Conservation (phyloP, 768 basidiomycete species). For the Mycena olivaceomarginata region DNA sequence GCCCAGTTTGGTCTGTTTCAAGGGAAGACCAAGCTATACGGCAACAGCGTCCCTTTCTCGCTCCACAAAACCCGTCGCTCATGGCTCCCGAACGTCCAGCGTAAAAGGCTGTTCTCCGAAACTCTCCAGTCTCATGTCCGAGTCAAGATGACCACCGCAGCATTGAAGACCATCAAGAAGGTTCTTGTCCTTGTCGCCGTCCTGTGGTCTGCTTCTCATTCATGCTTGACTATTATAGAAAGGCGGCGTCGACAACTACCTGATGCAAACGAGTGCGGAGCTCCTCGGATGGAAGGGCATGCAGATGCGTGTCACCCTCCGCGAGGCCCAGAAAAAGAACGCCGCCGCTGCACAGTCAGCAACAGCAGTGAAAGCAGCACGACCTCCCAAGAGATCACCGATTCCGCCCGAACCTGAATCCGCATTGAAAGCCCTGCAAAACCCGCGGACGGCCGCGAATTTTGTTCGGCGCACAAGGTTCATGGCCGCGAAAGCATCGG, state of each 20-base stretch:
- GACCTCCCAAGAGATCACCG: neutral
- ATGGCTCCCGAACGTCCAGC: constrained; percentile 93
- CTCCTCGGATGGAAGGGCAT: constrained; percentile 67
- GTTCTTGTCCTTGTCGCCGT: constrained; percentile 58
- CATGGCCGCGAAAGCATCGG: constrained; percentile 53
- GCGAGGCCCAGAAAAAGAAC: constrained; percentile 44
- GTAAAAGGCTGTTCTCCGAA: constrained; percentile 83
- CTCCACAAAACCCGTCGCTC: constrained; percentile 91
- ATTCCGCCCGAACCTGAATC: constrained; percentile 15
- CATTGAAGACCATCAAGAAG: constrained; percentile 90
- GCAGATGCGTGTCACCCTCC: constrained; percentile 65
- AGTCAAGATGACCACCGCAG: constrained; percentile 85
- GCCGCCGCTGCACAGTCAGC: constrained; percentile 1
- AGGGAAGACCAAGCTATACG: constrained; percentile 86
- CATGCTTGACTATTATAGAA: constrained; percentile 60
- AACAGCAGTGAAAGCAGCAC: neutral
- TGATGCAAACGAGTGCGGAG: constrained; percentile 67
- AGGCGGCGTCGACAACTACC: constrained; percentile 84
- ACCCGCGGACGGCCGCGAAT: constrained; percentile 4
- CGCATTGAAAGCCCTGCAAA: constrained; percentile 23
- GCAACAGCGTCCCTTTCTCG: constrained; percentile 94
- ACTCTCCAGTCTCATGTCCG: constrained; percentile 73
- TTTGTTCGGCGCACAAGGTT: constrained; percentile 49
- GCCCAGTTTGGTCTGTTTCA: constrained; percentile 89
- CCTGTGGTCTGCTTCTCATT: neutral